Evolutionary conservation across 441 rosid species (phyloP).

Genomic region (California macrophylla): DNA sequence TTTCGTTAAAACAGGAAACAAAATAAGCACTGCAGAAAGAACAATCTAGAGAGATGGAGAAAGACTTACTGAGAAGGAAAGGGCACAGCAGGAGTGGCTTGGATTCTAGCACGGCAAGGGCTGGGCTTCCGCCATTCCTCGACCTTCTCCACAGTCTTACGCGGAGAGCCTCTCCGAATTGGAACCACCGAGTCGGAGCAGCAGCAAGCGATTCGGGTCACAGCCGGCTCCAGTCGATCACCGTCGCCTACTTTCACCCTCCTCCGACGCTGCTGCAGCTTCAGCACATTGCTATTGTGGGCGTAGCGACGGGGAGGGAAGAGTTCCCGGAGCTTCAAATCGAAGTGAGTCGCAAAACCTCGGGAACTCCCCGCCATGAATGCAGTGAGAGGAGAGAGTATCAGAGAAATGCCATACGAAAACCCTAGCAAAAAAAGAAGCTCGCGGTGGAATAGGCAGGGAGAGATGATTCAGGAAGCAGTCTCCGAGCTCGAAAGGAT

Average conservation of each 20-base stretch:
- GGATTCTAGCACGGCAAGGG: constrained; percentile 44
- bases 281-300: not conserved
- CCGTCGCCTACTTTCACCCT: not conserved
- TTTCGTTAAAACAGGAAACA: not conserved
- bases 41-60: not conserved
- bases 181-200: constrained; percentile 52
- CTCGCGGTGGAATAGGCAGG: not conserved
- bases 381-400: not conserved
- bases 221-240: not conserved
- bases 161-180: constrained; percentile 19
- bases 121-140: constrained; percentile 51
- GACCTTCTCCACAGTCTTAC: constrained; percentile 27
- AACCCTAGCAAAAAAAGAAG: not conserved
- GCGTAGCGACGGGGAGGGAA: not conserved
- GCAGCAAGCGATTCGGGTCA: constrained; percentile 39
- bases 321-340: not conserved
- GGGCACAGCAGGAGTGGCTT: constrained; percentile 58
- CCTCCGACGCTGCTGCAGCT: constrained; percentile 2
- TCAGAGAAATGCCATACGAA: not conserved
- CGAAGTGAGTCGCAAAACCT: not conserved
- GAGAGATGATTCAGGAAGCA: not conserved
- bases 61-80: constrained; percentile 67
- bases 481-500: not conserved
- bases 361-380: not conserved
- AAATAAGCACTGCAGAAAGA: not conserved